Base-by-base conservation (phyloP, 177 flowering plant species). In the Tripterygium wilfordii region DNA sequence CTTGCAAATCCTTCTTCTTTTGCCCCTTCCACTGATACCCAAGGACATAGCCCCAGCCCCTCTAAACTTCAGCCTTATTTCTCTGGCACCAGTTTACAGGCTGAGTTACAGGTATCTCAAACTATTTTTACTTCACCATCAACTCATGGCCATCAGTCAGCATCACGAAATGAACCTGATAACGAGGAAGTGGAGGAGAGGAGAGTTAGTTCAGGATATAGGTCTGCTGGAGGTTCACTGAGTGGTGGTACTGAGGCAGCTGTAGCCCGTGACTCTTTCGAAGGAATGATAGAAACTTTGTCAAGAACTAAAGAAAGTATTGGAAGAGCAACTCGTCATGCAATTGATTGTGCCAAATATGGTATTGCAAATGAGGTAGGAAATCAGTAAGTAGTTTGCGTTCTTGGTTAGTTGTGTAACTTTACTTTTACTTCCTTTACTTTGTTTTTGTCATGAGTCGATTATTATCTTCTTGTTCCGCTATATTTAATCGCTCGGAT, bases 241-340 rank as follows among this genome's bases (percentile, higher is more conserved):
- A 92, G 96, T 74, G 99, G 89, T 62, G 88, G 83, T 57, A 89
- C 97, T 42, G 99, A 92, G 67, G 97, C 89, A 46, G 87, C 87
- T 66, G 91, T 92, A 65, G 88, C 96, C 49, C 96, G 99, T 44
- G 99, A 92, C 78, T 94, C 99, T 54, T 92, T 92, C 71, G 99
- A 92, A 68, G 99, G 99, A 53, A 92, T 92, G 99, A 81, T 92
- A 51, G 99, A 92, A 69, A 92, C 99, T 20, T 71, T 92, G 44
- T 92, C 99, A n/a, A 80, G 99, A 66, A 89, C 99, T 24, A 92
- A 89, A 63, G 99, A 92, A 56, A 92, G 99, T 65, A 92, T 92
- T 57, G 97, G 94, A 13, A 97, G 99, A 65, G 99, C 99, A 48
- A 92, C 99, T 18, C 94, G 99, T 36, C 95, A 77, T 65, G 99